A percentile compares a stretch with the other conserved stretches of the same genome.
Conservation (phyloP, 2,329 filamentous ascomycete genomes). For the Ophiocordyceps polyrhachis-furcata region DNA sequence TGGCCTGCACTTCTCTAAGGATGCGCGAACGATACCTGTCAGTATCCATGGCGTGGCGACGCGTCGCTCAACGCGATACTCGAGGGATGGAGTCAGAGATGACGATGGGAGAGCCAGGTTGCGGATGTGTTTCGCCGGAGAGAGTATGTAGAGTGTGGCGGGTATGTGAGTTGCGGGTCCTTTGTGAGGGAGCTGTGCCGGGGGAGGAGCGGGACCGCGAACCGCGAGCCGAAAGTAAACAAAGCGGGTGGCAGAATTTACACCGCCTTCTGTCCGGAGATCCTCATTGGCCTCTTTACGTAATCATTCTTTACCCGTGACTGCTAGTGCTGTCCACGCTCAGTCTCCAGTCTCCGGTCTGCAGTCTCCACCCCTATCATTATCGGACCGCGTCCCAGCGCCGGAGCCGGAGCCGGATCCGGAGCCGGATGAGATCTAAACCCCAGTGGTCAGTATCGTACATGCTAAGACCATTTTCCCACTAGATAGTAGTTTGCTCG, state of each 20-base stretch:
- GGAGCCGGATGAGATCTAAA: no score
- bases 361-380: no score
- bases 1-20: constrained; percentile 31
- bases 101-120: not conserved
- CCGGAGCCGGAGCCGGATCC: no score
- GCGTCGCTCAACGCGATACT: constrained; percentile 2
- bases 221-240: not conserved
- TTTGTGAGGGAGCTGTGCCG: not conserved
- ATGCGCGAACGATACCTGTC: constrained; percentile 28
- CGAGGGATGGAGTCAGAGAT: not conserved
- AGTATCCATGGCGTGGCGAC: constrained; percentile 18
- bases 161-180: not conserved
- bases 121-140: not conserved
- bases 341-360: no score
- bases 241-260: not conserved
- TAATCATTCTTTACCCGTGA: no score
- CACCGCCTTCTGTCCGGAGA: not conserved
- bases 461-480: no score
- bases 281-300: no score
- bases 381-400: no score
- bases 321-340: no score
- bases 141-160: not conserved
- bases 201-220: not conserved
- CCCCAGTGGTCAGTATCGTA: no score
- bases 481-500: no score